Conservation (phyloP, 1,284 basidiomycete species). For the Testicularia cyperi region DNA sequence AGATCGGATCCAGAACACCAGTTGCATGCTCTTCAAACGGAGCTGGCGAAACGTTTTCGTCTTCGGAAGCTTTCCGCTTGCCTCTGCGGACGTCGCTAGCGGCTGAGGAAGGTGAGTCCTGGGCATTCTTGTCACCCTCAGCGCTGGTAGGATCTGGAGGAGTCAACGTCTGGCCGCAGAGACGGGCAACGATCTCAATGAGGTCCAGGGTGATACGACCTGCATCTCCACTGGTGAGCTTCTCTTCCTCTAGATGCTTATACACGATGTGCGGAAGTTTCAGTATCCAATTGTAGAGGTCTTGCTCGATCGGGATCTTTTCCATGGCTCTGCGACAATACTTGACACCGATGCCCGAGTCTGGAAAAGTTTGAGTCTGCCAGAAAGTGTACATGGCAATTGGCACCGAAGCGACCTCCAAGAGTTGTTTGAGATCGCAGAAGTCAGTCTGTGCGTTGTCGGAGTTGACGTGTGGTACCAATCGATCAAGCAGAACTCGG, state of each 20-base stretch:
- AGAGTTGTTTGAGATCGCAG: conserved; percentile 10
- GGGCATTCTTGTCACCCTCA: too few relatives aligned
- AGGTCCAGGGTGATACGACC: conserved; percentile 13
- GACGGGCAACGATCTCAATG: conserved; percentile 12
- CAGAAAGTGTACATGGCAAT: conserved; percentile 30
- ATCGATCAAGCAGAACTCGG: conserved; percentile 16
- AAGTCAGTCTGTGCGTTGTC: neutral
- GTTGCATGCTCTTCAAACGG: too few relatives aligned
- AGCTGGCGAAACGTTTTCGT: conserved; percentile 1
- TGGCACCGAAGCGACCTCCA: conserved; percentile 9
- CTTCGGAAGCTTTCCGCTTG: neutral
- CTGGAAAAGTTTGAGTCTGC: conserved; percentile 20
- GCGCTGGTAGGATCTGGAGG: too few relatives aligned
- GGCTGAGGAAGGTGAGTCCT: too few relatives aligned
- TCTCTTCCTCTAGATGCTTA: conserved; percentile 12
- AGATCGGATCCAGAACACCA: neutral
- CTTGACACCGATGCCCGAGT: conserved; percentile 28
- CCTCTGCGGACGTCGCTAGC: too few relatives aligned
- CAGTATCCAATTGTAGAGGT: conserved; percentile 19
- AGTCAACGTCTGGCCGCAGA: conserved; percentile 8
- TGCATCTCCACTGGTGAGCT: conserved; percentile 1
- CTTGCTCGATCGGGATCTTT: conserved; percentile 23
- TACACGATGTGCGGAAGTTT: conserved; percentile 7
- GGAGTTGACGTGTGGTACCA: conserved; percentile 2
- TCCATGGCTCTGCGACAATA: conserved; percentile 24